A percentile compares a stretch with the other conserved stretches of the same genome.
Conservation (phyloP, 2,329 filamentous ascomycete genomes). For the Alternaria gansuensis region DNA sequence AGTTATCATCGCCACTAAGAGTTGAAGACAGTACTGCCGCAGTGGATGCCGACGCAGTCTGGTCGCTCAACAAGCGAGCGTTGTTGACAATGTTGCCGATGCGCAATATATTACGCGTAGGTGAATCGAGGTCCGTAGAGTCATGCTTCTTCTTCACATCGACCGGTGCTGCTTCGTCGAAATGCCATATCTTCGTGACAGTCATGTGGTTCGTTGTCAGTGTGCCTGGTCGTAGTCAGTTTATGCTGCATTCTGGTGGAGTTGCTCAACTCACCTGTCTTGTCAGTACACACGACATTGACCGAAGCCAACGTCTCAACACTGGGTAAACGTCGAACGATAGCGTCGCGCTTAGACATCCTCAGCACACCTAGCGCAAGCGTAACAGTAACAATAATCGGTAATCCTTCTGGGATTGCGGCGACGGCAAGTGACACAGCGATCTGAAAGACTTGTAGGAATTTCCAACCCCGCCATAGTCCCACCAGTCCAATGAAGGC, state of each 20-base stretch:
- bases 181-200: slow-evolving; percentile 95
- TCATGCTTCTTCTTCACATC: slow-evolving; percentile 65
- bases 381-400: slow-evolving; percentile 98
- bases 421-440: slow-evolving; percentile 96
- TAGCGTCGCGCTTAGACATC: slow-evolving; percentile 95
- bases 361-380: slow-evolving; percentile 92
- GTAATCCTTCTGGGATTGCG: slow-evolving; percentile 93
- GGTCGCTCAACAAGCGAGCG: slow-evolving; percentile 77
- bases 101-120: slow-evolving; percentile 81
- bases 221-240: slow-evolving; percentile 66
- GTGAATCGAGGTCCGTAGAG: slow-evolving; percentile 70
- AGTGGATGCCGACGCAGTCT: slow-evolving; percentile 74
- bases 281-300: slow-evolving; percentile 99
- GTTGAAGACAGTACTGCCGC: slow-evolving; percentile 88
- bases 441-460: slow-evolving; percentile 96
- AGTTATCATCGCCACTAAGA: slow-evolving; percentile 65
- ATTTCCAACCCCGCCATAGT: slow-evolving; percentile 84
- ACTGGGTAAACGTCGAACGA: slow-evolving; percentile 93
- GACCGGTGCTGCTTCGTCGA: slow-evolving; percentile 69
- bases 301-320: slow-evolving; percentile 98
- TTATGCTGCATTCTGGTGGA: background rate
- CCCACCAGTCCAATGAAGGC: slow-evolving; percentile 91
- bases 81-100: slow-evolving; percentile 98
- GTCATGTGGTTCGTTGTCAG: slow-evolving; percentile 99
- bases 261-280: slow-evolving; percentile 70